phyloP scores from a whole-genome alignment of 371 early-diverging fungal species.

The Dichotomocladium elegans region DNA sequence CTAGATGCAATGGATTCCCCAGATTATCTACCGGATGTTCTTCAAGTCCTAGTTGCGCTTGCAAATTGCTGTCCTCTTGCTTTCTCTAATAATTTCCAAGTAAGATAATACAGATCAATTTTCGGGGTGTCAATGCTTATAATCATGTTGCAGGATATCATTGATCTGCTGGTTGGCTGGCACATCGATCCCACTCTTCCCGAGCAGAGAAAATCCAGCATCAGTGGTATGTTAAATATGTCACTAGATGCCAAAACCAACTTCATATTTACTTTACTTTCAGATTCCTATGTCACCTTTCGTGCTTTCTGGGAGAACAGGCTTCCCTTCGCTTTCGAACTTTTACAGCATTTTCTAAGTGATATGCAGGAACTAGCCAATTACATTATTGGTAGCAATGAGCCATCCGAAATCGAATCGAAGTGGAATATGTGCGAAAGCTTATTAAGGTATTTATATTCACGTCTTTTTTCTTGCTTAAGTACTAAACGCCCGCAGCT shows the following conservation, averaged over 20 bases:
- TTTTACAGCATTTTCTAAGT: conserved; percentile 49
- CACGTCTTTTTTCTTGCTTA: background rate
- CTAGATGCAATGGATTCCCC: conserved; percentile 36
- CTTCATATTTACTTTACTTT: no score
- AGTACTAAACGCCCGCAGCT: conserved; percentile 2
- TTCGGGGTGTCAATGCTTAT: no score
- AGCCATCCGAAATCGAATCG: no score
- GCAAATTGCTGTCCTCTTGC: conserved; percentile 20
- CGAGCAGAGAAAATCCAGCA: conserved; percentile 28
- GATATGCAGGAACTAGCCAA: conserved; percentile 28
- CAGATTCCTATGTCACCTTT: no score
- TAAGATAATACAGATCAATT: conserved; percentile 8
- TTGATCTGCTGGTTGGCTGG: conserved; percentile 71
- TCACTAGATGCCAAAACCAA: no score
- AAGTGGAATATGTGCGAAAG: conserved; percentile 18
- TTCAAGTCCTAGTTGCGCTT: conserved; percentile 21
- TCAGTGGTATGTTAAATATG: conserved; percentile 32
- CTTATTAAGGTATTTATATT: conserved; percentile 17
- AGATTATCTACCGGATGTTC: conserved; percentile 25
- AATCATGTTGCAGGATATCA: conserved; percentile 49
- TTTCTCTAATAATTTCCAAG: conserved; percentile 33
- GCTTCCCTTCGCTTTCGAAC: conserved; percentile 36
- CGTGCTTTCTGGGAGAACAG: conserved; percentile 21
- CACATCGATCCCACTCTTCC: conserved; percentile 51
- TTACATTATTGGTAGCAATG: no score